Evolutionary conservation across 768 basidiomycete species (phyloP), one percentile per base, ranked within the genome.

Genomic region (Chalciporus piperatus): DNA sequence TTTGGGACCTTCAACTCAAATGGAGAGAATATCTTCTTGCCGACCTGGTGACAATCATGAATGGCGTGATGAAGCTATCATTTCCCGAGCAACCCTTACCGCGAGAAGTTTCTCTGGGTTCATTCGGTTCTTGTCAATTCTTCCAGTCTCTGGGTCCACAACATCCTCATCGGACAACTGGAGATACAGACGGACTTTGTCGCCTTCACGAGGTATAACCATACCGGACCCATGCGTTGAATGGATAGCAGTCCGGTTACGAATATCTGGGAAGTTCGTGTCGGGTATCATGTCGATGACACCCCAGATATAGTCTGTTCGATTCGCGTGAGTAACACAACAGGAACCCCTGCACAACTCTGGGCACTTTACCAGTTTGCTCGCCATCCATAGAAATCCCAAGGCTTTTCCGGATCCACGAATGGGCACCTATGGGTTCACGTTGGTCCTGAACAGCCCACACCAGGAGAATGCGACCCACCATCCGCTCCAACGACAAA

Each of bases 231-330:
- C 84, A 44, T 79, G 75, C 33, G 76, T 74, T 0, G 87, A 89
- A 64, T 90, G 87, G n/a, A 90, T 79, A 0, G 72, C 81, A 44
- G 73, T 72, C 56, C 73, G 76, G 50, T 82, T 83, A 16, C 88
- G 81, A 52, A 87, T 83, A 62, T 91, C 87, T 0, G 89, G 89
- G 53, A 90, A 88, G 61, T 89, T 73, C 1, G 87, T 89, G n/a
- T 83, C 76, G 0, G 84, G 84, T 22, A 80, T 59, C 45, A 81
- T 72, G 66, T 91, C 91, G 17, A 91, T 69, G 3, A 92, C 90
- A 3, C 91, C 91, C 91, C 91, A 93, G 17, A 92, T 76, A 51
- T 79, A 85, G 47, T 91, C 84, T 70, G 74, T 76, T 41, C 16
- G n/a, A 13, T 27, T 49, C 25, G 16, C 4, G 38, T 56, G 11